Conservation (phyloP, 1,284 basidiomycete genomes). For the Melampsora americana region DNA sequence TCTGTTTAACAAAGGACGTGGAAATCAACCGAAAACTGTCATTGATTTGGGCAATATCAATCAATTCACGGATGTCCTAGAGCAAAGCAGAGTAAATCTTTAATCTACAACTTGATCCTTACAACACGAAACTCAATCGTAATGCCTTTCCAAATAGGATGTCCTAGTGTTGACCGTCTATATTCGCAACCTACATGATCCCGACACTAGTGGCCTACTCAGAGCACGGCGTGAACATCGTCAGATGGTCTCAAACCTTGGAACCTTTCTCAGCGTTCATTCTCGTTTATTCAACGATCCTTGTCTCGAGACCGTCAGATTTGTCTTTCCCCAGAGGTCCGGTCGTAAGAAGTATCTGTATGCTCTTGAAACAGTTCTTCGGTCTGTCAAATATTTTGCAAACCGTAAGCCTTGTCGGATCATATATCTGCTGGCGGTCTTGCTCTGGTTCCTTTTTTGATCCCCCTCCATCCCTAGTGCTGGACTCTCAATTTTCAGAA, state of each 20-base stretch:
- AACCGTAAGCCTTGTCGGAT: not conserved
- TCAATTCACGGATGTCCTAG: not conserved
- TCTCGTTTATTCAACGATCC: not conserved
- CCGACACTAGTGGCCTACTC: not conserved
- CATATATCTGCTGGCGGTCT: not conserved
- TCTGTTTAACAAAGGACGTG: not conserved
- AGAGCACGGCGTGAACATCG: not conserved
- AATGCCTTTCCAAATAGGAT: not conserved
- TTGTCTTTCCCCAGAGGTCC: not conserved
- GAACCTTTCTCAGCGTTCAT: not conserved
- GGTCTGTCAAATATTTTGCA: not conserved
- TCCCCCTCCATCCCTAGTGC: not conserved
- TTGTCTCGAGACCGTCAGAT: not conserved
- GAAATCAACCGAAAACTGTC: not conserved
- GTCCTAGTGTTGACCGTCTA: not conserved
- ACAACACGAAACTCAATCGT: not conserved
- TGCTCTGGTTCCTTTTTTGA: not conserved
- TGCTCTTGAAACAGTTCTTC: not conserved
- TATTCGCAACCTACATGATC: not conserved
- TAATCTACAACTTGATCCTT: not conserved
- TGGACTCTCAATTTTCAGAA: slow-evolving; percentile 3
- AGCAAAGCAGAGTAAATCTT: not conserved
- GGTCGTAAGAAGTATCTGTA: not conserved
- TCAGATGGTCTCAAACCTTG: not conserved
- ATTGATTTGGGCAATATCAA: not conserved